Evolutionary conservation across 78 protist genomes (phyloP).

Genomic region (Cavenderia fasciculata): DNA sequence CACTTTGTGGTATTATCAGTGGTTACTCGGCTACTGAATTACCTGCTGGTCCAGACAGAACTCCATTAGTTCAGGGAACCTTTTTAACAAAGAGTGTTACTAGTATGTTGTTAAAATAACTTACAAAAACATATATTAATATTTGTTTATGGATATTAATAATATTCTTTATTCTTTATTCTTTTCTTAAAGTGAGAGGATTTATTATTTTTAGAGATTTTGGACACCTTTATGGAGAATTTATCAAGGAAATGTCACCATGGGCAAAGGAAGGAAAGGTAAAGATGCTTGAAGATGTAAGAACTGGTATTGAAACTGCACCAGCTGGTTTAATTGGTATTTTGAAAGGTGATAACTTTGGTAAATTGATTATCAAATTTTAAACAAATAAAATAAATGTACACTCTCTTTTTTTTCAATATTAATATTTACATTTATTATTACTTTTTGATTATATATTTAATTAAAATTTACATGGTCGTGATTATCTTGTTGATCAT

Average conservation of each 20-base stretch:
- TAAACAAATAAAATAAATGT: not conserved
- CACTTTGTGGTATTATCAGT: slow-evolving; percentile 73
- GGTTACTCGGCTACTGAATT: slow-evolving; percentile 17
- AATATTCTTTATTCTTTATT: too few species aligned
- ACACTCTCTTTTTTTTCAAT: too few species aligned
- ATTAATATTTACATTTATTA: too few species aligned
- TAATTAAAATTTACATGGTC: not conserved
- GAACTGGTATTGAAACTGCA: slow-evolving; percentile 64
- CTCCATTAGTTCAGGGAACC: not conserved
- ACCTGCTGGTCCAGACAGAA: slow-evolving; percentile 7
- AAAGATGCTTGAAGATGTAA: slow-evolving; percentile 7
- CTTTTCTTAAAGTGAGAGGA: not conserved
- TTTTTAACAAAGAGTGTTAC: slow-evolving; percentile 25
- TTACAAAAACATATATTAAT: too few species aligned
- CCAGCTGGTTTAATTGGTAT: slow-evolving; percentile 46
- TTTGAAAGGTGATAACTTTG: slow-evolving; percentile 65
- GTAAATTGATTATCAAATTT: slow-evolving; percentile 63
- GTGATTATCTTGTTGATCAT: not conserved
- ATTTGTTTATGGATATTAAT: too few species aligned
- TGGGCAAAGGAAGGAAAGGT: slow-evolving; percentile 29
- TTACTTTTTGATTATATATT: too few species aligned
- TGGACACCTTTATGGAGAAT: not conserved
- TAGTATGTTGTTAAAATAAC: too few species aligned
- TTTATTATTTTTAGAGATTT: not conserved
- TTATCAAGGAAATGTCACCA: not conserved